Percentiles rank a stretch among this genome's conserved stretches.
phyloP scores from a whole-genome alignment of 257 asterid species.

The Cynanchum wilfordii region DNA sequence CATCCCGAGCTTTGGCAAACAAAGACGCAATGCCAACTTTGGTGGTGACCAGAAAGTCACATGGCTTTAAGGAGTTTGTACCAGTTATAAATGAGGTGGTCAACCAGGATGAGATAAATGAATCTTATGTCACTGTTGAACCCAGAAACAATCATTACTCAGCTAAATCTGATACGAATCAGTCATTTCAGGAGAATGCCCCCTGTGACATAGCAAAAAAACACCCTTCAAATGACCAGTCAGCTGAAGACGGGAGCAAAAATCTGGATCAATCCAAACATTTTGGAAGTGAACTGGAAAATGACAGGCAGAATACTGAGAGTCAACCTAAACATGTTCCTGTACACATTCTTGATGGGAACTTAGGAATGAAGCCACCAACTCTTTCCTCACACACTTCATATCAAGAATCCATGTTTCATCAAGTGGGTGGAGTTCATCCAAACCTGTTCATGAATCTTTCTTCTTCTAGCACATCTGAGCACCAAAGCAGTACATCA shows the following conservation, averaged over 20 bases:
- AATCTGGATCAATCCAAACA: conserved; percentile 39
- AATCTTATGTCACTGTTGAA: conserved; percentile 51
- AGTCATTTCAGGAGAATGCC: conserved; percentile 37
- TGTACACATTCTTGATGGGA: conserved; percentile 84
- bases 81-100: conserved; percentile 40
- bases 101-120: conserved; percentile 39
- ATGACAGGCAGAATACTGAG: conserved; percentile 42
- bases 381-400: conserved; percentile 32
- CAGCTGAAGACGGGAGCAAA: conserved; percentile 22
- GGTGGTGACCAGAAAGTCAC: conserved; percentile 33
- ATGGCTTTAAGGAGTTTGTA: conserved; percentile 45
- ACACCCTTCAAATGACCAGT: conserved; percentile 33
- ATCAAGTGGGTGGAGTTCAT: conserved; percentile 41
- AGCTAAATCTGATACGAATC: conserved; percentile 31
- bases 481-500: conserved; percentile 43
- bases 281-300: conserved; percentile 25
- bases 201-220: conserved; percentile 33
- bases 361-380: conserved; percentile 33
- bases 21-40: conserved; percentile 28
- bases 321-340: conserved; percentile 74
- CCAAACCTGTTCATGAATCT: conserved; percentile 42
- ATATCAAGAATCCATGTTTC: conserved; percentile 33
- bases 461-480: conserved; percentile 45
- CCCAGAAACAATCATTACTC: conserved; percentile 33
- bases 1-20: conserved; percentile 31